Base-by-base conservation (phyloP, 2,329 filamentous ascomycete species). In the Penicillium sp. region DNA sequence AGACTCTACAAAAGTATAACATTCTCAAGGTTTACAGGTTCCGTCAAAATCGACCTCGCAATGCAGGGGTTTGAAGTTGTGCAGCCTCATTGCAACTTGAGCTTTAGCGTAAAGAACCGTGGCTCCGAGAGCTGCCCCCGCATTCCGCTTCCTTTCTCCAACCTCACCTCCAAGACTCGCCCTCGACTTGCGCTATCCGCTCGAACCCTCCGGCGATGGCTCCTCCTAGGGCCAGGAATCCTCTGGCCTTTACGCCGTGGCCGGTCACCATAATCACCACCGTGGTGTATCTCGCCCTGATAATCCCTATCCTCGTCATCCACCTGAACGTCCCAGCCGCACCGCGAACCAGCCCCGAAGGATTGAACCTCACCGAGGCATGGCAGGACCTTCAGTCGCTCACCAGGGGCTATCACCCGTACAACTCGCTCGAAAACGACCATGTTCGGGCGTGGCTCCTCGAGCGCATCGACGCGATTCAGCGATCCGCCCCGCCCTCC, bases 351-450 rank as follows among this genome's bases (percentile, higher is more conserved):
- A 69, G 78, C 5, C 84, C 84, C 39, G 71, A 79, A 8, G 92
- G 92, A 17, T 79, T 96, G 69, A 91, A 96, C 70, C 78, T 98
- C 55, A 89, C 88, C 2, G 88, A 96, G 76, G 92, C 94, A 39
- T 98, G 93, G 93, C 77, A 82, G 12, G 93, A 98, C 72, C 82
- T 99, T 35, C 86, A 92, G 61, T 79, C 83, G 57, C 83, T 99
- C 51, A 94, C 90, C 37, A 82, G 82, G 63, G 82, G 83, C 1
- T 95, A 90, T 72, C 95, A 96, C 73, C 94, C 95, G 0, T 96
- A 91, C 80, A 97, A 96, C 77, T 93, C 90, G 66, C 88, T 83
- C 60, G 83, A 86, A 61, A 98, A 97, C 73, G 93, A 96, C 67
- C 80, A 86, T 25, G 88, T 97, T 37, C 88, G 91, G 62, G 79